A percentile compares a stretch with the other conserved stretches of the same genome.
These are phyloP conservation scores for Trichoderma guizhouense DNA, from an alignment of 2,329 filamentous ascomycete genomes.

Conservation along the genomic window DNA sequence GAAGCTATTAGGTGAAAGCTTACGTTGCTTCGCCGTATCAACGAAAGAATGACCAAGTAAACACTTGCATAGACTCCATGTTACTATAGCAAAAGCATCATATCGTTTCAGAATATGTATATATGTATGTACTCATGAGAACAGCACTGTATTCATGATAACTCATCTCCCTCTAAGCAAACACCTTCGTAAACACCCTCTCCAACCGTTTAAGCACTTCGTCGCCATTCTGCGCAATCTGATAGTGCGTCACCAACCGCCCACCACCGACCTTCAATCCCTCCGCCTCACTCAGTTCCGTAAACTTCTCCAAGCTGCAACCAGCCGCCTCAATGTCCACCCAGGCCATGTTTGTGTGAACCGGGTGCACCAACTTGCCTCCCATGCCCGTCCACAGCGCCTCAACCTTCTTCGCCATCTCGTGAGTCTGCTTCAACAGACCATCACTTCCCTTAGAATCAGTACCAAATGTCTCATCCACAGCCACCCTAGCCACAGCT, in stretches of 20 bases:
- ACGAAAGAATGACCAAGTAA: background rate
- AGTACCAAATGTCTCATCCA: slow-evolving; percentile 48
- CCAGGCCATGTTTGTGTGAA: slow-evolving; percentile 94
- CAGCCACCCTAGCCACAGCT: slow-evolving; percentile 66
- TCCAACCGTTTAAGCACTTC: slow-evolving; percentile 58
- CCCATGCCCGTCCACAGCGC: slow-evolving; percentile 67
- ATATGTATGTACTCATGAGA: background rate
- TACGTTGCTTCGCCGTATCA: background rate
- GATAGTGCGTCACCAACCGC: slow-evolving; percentile 49
- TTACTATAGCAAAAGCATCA: background rate
- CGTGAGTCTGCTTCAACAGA: slow-evolving; percentile 57
- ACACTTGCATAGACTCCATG: background rate
- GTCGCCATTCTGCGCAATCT: slow-evolving; percentile 60
- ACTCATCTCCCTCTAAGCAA: slow-evolving; percentile 22
- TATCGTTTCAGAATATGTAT: background rate
- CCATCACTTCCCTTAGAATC: slow-evolving; percentile 46
- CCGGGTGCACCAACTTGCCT: slow-evolving; percentile 64
- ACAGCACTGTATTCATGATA: background rate
- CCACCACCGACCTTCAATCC: slow-evolving; percentile 42
- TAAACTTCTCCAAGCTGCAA: slow-evolving; percentile 37
- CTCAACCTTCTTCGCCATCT: slow-evolving; percentile 61
- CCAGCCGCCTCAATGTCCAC: slow-evolving; percentile 65
- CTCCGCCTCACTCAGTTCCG: slow-evolving; percentile 38
- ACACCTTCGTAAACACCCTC: slow-evolving; percentile 47
- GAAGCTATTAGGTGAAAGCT: background rate